Percentiles rank a stretch among this genome's conserved stretches.
phyloP scores from a whole-genome alignment of 2,329 filamentous ascomycete species.

The Aspergillus sp. region DNA sequence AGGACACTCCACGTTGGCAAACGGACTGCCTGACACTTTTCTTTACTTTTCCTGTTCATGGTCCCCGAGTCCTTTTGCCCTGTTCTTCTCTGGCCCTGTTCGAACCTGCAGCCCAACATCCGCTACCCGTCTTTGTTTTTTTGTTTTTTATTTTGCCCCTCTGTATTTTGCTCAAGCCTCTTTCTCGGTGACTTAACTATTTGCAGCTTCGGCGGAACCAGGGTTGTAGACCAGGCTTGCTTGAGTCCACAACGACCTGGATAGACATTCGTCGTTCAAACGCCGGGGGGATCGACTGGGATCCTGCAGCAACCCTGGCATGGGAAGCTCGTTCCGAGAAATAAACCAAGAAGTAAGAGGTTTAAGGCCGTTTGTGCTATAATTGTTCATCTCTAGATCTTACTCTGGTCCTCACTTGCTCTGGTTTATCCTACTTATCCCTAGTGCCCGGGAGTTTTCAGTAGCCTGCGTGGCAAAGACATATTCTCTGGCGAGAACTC shows the following conservation, averaged over 20 bases:
- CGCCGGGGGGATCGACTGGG: slow-evolving; percentile 25
- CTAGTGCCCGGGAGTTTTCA: slow-evolving; percentile 17
- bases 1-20: slow-evolving; percentile 20
- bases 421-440: slow-evolving; percentile 14
- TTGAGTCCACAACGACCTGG: slow-evolving; percentile 11
- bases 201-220: slow-evolving; percentile 10
- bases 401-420: slow-evolving; percentile 8
- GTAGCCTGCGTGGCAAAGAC: slow-evolving; percentile 20
- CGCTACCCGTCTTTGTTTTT: slow-evolving; percentile 7
- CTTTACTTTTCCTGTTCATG: slow-evolving; percentile 13
- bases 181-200: slow-evolving; percentile 5
- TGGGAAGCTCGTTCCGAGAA: slow-evolving; percentile 27
- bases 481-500: slow-evolving; percentile 8
- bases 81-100: slow-evolving; percentile 12
- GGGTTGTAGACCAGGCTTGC: slow-evolving; percentile 2
- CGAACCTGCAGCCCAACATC: slow-evolving; percentile 15
- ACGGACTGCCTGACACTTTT: slow-evolving; percentile 12
- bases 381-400: slow-evolving; percentile 25
- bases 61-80: not conserved
- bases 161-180: not conserved
- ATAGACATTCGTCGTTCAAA: slow-evolving; percentile 16
- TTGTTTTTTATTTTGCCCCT: not conserved
- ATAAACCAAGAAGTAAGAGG: slow-evolving; percentile 16
- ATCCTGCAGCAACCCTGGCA: slow-evolving; percentile 29
- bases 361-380: slow-evolving; percentile 28